Conservation (phyloP, 1,284 basidiomycete genomes). For the Irpex lacteus region DNA sequence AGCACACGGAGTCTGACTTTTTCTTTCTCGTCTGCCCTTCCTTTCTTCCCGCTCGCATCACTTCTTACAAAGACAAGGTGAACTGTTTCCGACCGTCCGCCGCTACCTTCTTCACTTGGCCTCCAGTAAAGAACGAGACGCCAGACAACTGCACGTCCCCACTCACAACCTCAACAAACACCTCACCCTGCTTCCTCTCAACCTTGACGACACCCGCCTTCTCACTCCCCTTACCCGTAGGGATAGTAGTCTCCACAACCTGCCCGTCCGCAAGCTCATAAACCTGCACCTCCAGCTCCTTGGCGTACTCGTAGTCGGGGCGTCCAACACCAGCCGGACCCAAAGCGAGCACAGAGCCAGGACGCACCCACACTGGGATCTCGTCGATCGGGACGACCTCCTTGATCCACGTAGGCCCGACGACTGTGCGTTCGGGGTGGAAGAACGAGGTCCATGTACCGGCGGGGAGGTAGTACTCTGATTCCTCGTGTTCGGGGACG, state of each 20-base stretch:
- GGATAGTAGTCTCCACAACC: constrained; percentile 41
- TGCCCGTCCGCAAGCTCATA: constrained; percentile 51
- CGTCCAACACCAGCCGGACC: constrained; percentile 52
- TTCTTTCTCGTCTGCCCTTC: neutral
- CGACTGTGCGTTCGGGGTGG: constrained; percentile 43
- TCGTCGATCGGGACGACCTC: constrained; percentile 55
- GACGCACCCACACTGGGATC: constrained; percentile 67
- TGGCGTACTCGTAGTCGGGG: constrained; percentile 64
- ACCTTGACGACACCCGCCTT: constrained; percentile 39
- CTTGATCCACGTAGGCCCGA: constrained; percentile 55
- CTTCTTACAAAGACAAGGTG: neutral
- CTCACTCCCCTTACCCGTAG: constrained; percentile 35
- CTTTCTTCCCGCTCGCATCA: too few species aligned
- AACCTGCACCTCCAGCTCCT: constrained; percentile 48
- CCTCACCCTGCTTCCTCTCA: constrained; percentile 26
- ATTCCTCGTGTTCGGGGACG: constrained; percentile 51
- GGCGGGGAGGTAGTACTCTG: constrained; percentile 67
- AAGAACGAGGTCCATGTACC: constrained; percentile 70
- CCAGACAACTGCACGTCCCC: constrained; percentile 22
- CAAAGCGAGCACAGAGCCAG: constrained; percentile 52
- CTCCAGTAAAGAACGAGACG: constrained; percentile 20
- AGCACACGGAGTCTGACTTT: neutral
- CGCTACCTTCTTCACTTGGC: constrained; percentile 10
- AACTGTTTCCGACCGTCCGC: neutral
- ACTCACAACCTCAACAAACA: constrained; percentile 28